phyloP scores from a whole-genome alignment of 768 basidiomycete species.

The Naganishia friedmannii region DNA sequence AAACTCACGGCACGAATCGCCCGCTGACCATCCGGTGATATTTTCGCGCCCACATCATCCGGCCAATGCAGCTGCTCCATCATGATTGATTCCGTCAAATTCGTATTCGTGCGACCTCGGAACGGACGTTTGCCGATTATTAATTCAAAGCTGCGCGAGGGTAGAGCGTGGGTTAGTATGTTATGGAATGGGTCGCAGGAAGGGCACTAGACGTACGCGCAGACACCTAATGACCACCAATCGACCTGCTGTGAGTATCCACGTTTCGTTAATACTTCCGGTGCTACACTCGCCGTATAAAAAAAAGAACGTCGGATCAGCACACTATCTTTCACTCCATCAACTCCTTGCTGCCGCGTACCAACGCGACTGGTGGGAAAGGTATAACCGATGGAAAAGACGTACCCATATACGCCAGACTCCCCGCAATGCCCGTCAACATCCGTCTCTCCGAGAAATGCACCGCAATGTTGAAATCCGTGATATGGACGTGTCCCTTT shows the following conservation, averaged over 20 bases:
- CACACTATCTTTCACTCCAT: neutral
- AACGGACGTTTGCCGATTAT: slow-evolving; percentile 89
- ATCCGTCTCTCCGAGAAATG: slow-evolving; percentile 86
- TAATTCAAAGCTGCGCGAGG: slow-evolving; percentile 61
- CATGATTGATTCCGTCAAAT: slow-evolving; percentile 85
- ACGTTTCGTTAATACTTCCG: slow-evolving; percentile 86
- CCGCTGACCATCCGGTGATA: slow-evolving; percentile 71
- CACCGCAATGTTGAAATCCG: slow-evolving; percentile 98
- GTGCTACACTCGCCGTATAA: slow-evolving; percentile 55
- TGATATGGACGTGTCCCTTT: slow-evolving; percentile 91
- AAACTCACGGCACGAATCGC: slow-evolving; percentile 72
- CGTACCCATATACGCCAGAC: slow-evolving; percentile 97
- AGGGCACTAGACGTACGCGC: slow-evolving; percentile 58
- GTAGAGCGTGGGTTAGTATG: neutral
- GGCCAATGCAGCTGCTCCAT: slow-evolving; percentile 85
- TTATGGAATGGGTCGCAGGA: neutral
- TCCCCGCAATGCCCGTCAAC: slow-evolving; percentile 91
- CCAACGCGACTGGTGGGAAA: too few species aligned
- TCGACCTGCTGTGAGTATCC: slow-evolving; percentile 93
- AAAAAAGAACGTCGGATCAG: neutral
- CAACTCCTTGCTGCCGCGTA: too few species aligned
- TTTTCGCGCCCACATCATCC: slow-evolving; percentile 78
- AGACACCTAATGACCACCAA: slow-evolving; percentile 96
- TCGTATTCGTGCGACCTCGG: slow-evolving; percentile 86
- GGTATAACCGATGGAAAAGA: too few species aligned